phyloP scores from a whole-genome alignment of 805 yeast genomes.

The Candida pseudoglaebosa region DNA sequence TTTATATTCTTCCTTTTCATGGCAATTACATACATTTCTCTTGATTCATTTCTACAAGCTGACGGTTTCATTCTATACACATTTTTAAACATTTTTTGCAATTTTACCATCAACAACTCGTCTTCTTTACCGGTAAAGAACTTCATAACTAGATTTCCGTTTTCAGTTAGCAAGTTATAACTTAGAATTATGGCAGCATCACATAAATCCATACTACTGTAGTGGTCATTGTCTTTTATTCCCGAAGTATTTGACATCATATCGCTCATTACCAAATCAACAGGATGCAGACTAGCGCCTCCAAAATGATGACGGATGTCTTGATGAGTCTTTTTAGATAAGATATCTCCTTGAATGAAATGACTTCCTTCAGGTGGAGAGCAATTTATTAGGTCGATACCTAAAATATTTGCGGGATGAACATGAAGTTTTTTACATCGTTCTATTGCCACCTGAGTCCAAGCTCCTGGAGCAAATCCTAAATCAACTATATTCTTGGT shows the following conservation, averaged over 20 bases:
- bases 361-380: slow-evolving; percentile 34
- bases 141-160: slow-evolving; percentile 79
- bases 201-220: slow-evolving; percentile 83
- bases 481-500: slow-evolving; percentile 72
- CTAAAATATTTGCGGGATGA: slow-evolving; percentile 42
- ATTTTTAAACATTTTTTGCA: slow-evolving; percentile 53
- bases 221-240: slow-evolving; percentile 73
- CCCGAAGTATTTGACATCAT: slow-evolving; percentile 97
- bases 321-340: slow-evolving; percentile 48
- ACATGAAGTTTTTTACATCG: slow-evolving; percentile 22
- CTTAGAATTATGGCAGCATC: slow-evolving; percentile 85
- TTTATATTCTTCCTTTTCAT: slow-evolving; percentile 35
- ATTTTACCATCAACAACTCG: slow-evolving; percentile 50
- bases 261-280: slow-evolving; percentile 54
- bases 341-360: slow-evolving; percentile 39
- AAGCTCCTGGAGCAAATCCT: slow-evolving; percentile 93
- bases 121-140: slow-evolving; percentile 84
- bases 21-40: slow-evolving; percentile 79
- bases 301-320: slow-evolving; percentile 49
- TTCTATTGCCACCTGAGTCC: slow-evolving; percentile 81
- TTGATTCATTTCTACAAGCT: slow-evolving; percentile 75
- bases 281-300: slow-evolving; percentile 7
- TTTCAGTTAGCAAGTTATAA: slow-evolving; percentile 60
- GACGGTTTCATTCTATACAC: slow-evolving; percentile 75
- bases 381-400: slow-evolving; percentile 53